Evolutionary conservation across 1,284 basidiomycete genomes (phyloP).

Genomic region (Ustilago trichophora): DNA sequence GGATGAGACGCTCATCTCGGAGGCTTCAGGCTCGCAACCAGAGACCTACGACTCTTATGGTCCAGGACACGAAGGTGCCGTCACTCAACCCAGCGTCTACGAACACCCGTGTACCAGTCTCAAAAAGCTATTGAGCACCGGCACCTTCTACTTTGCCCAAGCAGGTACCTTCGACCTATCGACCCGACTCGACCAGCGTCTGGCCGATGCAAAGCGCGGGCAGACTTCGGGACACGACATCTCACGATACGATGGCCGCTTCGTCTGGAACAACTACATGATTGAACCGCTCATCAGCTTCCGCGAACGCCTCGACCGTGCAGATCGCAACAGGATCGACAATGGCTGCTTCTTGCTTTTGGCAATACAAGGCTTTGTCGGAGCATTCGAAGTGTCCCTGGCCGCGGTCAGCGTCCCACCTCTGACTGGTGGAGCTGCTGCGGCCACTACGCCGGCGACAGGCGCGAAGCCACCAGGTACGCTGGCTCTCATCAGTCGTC

Average conservation of each 20-base stretch:
- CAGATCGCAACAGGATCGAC: slow-evolving; percentile 78
- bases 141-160: slow-evolving; percentile 90
- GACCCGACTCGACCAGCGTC: slow-evolving; percentile 55
- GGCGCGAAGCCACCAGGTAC: slow-evolving; percentile 67
- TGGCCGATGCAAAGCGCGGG: slow-evolving; percentile 70
- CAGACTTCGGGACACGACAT: slow-evolving; percentile 34
- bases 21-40: slow-evolving; percentile 23
- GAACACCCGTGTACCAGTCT: slow-evolving; percentile 91
- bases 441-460: slow-evolving; percentile 69
- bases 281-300: slow-evolving; percentile 82
- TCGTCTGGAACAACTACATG: slow-evolving; percentile 84
- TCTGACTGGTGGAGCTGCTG: slow-evolving; percentile 41
- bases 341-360: slow-evolving; percentile 71
- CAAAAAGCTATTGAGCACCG: slow-evolving; percentile 88
- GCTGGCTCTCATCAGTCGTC: slow-evolving; percentile 80
- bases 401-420: neutral
- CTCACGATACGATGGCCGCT: slow-evolving; percentile 66
- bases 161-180: slow-evolving; percentile 83
- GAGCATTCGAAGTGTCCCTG: slow-evolving; percentile 74
- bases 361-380: slow-evolving; percentile 89
- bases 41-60: slow-evolving; percentile 38
- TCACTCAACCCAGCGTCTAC: slow-evolving; percentile 67
- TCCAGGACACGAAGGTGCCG: slow-evolving; percentile 28
- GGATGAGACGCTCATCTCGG: slow-evolving; percentile 51
- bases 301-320: slow-evolving; percentile 76